A percentile compares a stretch with the other conserved stretches of the same genome.
Evolutionary conservation across 805 yeast species (phyloP).

Genomic region (Metschnikowia cubensis): DNA sequence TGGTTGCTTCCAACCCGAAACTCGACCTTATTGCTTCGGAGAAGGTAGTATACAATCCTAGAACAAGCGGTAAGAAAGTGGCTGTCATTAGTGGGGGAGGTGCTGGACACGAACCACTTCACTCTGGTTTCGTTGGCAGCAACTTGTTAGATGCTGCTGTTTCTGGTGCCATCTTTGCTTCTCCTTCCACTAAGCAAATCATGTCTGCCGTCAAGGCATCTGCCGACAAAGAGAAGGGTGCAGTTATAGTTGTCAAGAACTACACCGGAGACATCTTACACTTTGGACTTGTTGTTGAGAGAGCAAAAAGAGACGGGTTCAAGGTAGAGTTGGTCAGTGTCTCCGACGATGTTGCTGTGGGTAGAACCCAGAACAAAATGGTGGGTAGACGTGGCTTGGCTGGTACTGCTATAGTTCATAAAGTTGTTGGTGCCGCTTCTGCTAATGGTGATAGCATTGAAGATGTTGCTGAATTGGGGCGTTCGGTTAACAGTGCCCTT

Average conservation of each 20-base stretch:
- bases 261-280: constrained; percentile 94
- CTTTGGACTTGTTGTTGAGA: constrained; percentile 87
- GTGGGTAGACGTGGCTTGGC: constrained; percentile 95
- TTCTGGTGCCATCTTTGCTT: constrained; percentile 87
- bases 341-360: constrained; percentile 93
- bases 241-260: constrained; percentile 78
- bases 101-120: constrained; percentile 93
- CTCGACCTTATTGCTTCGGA: constrained; percentile 52
- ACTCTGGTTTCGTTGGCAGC: constrained; percentile 85
- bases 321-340: constrained; percentile 71
- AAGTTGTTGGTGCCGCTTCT: constrained; percentile 73
- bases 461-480: constrained; percentile 56
- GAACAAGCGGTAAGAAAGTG: constrained; percentile 47
- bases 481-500: constrained; percentile 54
- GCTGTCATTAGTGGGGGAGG: constrained; percentile 89
- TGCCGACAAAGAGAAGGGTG: constrained; percentile 51
- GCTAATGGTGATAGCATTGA: constrained; percentile 41
- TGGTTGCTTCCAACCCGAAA: constrained; percentile 52
- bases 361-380: constrained; percentile 80
- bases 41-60: constrained; percentile 48
- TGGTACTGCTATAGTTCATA: constrained; percentile 85
- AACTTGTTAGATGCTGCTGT: constrained; percentile 85
- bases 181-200: constrained; percentile 91
- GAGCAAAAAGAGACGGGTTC: constrained; percentile 75
- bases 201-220: constrained; percentile 63